These are phyloP conservation scores for Cadophora sp. DNA, from an alignment of 2,329 filamentous ascomycete genomes.

Conservation along the genomic window DNA sequence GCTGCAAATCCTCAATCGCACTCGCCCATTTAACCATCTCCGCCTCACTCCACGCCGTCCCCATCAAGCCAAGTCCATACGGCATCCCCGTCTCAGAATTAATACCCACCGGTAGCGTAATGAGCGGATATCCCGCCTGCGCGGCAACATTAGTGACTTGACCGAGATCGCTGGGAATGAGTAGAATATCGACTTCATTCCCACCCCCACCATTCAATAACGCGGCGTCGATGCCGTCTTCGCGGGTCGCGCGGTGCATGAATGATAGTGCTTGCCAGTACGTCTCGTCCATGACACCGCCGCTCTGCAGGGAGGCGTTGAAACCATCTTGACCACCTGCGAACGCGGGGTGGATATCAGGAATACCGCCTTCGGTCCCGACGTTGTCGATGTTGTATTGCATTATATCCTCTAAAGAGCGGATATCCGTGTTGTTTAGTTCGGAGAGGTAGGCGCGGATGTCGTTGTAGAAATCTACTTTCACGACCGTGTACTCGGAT, in stretches of 20 bases:
- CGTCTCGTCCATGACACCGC: slow-evolving; percentile 66
- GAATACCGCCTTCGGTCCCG: slow-evolving; percentile 70
- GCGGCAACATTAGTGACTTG: slow-evolving; percentile 74
- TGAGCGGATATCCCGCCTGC: slow-evolving; percentile 76
- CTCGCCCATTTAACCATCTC: slow-evolving; percentile 66
- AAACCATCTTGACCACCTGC: slow-evolving; percentile 76
- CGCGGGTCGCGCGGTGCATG: slow-evolving; percentile 61
- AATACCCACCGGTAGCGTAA: slow-evolving; percentile 71
- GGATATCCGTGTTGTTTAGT: slow-evolving; percentile 61
- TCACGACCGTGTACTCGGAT: slow-evolving; percentile 76
- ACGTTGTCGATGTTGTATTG: slow-evolving; percentile 68
- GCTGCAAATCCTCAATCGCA: slow-evolving; percentile 66
- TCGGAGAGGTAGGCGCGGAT: slow-evolving; percentile 52
- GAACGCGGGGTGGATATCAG: slow-evolving; percentile 68
- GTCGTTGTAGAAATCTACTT: slow-evolving; percentile 71
- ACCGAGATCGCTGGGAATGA: slow-evolving; percentile 73
- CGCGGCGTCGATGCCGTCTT: slow-evolving; percentile 74
- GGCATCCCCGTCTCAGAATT: slow-evolving; percentile 63
- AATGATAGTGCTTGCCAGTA: slow-evolving; percentile 73
- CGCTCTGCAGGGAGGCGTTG: slow-evolving; percentile 64
- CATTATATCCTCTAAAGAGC: slow-evolving; percentile 68
- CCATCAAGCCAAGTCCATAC: slow-evolving; percentile 64
- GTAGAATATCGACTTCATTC: slow-evolving; percentile 61
- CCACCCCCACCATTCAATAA: slow-evolving; percentile 54
- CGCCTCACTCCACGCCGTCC: slow-evolving; percentile 67